Evolutionary conservation across 208 protist genomes (phyloP).

Genomic region (Chromosphaera perkinsii): DNA sequence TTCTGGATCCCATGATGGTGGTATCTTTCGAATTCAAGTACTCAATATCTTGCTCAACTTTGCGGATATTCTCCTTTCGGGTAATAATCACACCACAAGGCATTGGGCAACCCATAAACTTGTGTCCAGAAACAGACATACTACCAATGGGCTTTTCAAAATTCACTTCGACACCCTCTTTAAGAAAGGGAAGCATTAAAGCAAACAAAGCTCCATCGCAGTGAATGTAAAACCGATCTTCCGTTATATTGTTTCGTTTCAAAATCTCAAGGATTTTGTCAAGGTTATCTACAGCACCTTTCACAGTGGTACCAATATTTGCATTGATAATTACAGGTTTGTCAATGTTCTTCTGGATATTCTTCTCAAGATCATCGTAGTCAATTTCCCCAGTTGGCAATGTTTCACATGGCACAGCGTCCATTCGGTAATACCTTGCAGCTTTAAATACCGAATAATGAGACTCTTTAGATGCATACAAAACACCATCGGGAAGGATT

Average conservation of each 20-base stretch:
- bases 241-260: constrained; percentile 28
- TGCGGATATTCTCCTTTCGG: constrained; percentile 32
- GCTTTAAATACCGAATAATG: constrained; percentile 44
- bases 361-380: constrained; percentile 26
- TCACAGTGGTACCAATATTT: constrained; percentile 42
- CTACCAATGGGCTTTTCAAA: constrained; percentile 33
- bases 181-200: constrained; percentile 39
- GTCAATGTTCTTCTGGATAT: constrained; percentile 20
- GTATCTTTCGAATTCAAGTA: constrained; percentile 38
- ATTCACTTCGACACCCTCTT: constrained; percentile 15
- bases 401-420: neutral
- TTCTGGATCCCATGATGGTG: constrained; percentile 38
- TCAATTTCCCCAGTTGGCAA: constrained; percentile 35
- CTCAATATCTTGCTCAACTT: constrained; percentile 21
- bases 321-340: constrained; percentile 30
- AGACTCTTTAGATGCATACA: constrained; percentile 30
- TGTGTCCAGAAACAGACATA: constrained; percentile 42
- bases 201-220: constrained; percentile 40
- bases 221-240: constrained; percentile 41
- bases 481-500: constrained; percentile 30
- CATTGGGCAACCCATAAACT: constrained; percentile 45
- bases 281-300: constrained; percentile 35
- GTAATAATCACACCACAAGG: constrained; percentile 40
- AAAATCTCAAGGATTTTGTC: constrained; percentile 29
- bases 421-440: constrained; percentile 35